phyloP scores from a whole-genome alignment of 176 grass and related monocot genomes.

The Triticum dicoccoides region DNA sequence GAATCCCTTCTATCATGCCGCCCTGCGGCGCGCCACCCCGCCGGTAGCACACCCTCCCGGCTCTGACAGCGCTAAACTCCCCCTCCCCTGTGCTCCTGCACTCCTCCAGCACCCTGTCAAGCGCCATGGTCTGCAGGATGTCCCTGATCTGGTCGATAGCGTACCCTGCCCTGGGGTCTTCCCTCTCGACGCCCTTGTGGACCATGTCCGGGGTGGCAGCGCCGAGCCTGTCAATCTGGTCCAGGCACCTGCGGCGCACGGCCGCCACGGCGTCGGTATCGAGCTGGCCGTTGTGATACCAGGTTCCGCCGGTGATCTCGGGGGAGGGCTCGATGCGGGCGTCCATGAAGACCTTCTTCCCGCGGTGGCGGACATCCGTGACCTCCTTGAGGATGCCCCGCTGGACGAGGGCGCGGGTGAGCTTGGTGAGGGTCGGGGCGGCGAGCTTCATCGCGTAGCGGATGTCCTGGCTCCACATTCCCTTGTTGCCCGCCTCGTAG shows the following conservation, averaged over 20 bases:
- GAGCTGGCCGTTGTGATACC: slow-evolving; percentile 61
- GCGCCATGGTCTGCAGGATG: slow-evolving; percentile 49
- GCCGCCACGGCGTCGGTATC: slow-evolving; percentile 43
- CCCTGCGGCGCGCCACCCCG: slow-evolving; percentile 3
- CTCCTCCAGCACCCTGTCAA: slow-evolving; percentile 65
- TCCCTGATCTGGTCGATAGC: slow-evolving; percentile 46
- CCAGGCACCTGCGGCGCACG: slow-evolving; percentile 42
- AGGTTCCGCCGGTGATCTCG: slow-evolving; percentile 59
- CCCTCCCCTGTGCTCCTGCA: slow-evolving; percentile 56
- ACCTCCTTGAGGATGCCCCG: slow-evolving; percentile 48
- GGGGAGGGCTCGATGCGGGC: slow-evolving; percentile 47
- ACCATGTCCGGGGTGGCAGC: slow-evolving; percentile 38
- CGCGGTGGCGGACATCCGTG: slow-evolving; percentile 38
- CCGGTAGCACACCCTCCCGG: slow-evolving; percentile 49
- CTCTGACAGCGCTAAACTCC: slow-evolving; percentile 35
- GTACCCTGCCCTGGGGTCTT: slow-evolving; percentile 4
- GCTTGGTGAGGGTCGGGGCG: slow-evolving; percentile 12
- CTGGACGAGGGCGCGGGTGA: not conserved
- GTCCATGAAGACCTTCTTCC: slow-evolving; percentile 65
- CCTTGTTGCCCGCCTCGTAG: slow-evolving; percentile 40
- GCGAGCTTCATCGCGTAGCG: not conserved
- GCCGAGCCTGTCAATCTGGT: slow-evolving; percentile 44
- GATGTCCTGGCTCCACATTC: slow-evolving; percentile 45
- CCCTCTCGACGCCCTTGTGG: slow-evolving; percentile 33
- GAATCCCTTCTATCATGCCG: slow-evolving; percentile 51